These are phyloP conservation scores for Linanthus parryae DNA, from an alignment of 148 eudicot species.

Conservation along the genomic window DNA sequence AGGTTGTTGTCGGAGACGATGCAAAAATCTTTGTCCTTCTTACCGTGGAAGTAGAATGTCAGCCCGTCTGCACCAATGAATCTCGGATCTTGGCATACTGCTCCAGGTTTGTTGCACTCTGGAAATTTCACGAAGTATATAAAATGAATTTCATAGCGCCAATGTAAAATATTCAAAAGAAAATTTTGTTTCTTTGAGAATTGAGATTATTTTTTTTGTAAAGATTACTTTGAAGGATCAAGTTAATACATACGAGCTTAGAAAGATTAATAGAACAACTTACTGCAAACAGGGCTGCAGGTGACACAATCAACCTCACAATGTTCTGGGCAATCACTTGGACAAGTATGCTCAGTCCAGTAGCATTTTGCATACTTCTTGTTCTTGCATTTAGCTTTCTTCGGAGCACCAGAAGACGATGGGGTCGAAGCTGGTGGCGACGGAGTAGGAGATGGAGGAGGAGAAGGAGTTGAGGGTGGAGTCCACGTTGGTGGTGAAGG, in stretches of 20 bases:
- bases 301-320: slow-evolving; percentile 55
- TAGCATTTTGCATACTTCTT: slow-evolving; percentile 25
- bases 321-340: slow-evolving; percentile 25
- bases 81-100: slow-evolving; percentile 27
- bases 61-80: slow-evolving; percentile 31
- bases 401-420: slow-evolving; percentile 5
- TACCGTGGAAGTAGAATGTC: slow-evolving; percentile 32
- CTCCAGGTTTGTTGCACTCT: slow-evolving; percentile 30
- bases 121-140: not conserved
- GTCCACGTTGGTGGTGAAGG: too few relatives aligned
- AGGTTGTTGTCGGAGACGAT: slow-evolving; percentile 21
- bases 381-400: slow-evolving; percentile 37
- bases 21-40: slow-evolving; percentile 24
- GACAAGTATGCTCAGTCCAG: slow-evolving; percentile 29
- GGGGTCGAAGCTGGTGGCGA: not conserved
- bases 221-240: not conserved
- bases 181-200: too few relatives aligned
- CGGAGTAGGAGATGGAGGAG: slow-evolving; percentile 8
- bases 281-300: slow-evolving; percentile 48
- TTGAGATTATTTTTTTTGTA: not conserved
- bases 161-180: too few relatives aligned
- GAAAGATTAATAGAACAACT: slow-evolving; percentile 4
- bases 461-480: too few relatives aligned
- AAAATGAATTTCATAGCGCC: too few relatives aligned
- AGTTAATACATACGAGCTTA: not conserved